These are phyloP conservation scores for Amanita phalloides DNA, from an alignment of 768 basidiomycete genomes.

Conservation along the genomic window DNA sequence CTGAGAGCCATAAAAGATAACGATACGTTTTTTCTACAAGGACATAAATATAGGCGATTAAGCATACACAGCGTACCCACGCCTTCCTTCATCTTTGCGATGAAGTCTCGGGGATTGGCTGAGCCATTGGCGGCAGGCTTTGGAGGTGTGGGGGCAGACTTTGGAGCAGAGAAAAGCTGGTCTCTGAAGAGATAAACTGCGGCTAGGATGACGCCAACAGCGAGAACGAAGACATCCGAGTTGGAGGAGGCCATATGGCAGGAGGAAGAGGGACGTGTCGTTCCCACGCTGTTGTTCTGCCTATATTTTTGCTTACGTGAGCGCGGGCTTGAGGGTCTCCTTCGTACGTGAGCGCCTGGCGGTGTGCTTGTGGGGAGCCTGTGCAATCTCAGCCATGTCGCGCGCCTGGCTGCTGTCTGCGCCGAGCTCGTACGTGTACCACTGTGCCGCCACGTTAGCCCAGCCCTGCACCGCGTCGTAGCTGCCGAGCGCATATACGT, in stretches of 20 bases:
- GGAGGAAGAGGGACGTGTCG: slow-evolving; percentile 10
- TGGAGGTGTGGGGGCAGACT: slow-evolving; percentile 31
- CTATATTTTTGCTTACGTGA: neutral
- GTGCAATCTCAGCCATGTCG: slow-evolving; percentile 24
- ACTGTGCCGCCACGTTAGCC: slow-evolving; percentile 36
- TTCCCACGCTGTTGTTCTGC: neutral
- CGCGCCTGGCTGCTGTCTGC: slow-evolving; percentile 36
- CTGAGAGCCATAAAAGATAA: slow-evolving; percentile 98
- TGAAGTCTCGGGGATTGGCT: slow-evolving; percentile 88
- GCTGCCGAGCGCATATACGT: slow-evolving; percentile 18
- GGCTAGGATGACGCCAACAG: slow-evolving; percentile 65
- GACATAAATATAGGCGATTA: neutral
- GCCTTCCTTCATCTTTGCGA: slow-evolving; percentile 87
- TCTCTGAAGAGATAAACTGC: slow-evolving; percentile 78
- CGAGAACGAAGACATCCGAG: slow-evolving; percentile 65
- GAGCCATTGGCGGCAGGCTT: slow-evolving; percentile 50
- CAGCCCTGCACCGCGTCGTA: slow-evolving; percentile 34
- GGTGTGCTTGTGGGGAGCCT: slow-evolving; percentile 28
- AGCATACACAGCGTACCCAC: slow-evolving; percentile 37
- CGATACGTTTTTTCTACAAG: slow-evolving; percentile 84
- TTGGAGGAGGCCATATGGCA: slow-evolving; percentile 47
- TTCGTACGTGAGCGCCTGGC: slow-evolving; percentile 36
- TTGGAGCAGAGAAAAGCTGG: slow-evolving; percentile 60
- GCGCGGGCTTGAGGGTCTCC: slow-evolving; percentile 24
- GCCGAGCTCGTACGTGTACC: slow-evolving; percentile 50